phyloP scores from a whole-genome alignment of 1,139 yeast genomes.

The Hemisphaericaspora lyxosophila region DNA sequence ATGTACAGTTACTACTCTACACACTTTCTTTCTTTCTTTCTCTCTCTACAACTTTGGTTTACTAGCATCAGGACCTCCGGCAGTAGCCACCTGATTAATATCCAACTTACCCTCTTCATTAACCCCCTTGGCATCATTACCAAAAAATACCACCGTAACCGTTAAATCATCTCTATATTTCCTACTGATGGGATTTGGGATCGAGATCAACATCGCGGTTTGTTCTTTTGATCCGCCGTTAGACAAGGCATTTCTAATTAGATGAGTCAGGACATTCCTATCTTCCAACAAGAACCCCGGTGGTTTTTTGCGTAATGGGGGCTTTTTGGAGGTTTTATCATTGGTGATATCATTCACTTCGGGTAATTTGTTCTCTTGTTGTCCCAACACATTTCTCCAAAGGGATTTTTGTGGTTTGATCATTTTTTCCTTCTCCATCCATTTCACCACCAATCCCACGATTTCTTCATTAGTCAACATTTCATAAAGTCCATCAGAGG shows the following conservation, averaged over 20 bases:
- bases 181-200: constrained; percentile 92
- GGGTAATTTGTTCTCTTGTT: constrained; percentile 56
- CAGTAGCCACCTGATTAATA: constrained; percentile 57
- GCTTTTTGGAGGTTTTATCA: constrained; percentile 49
- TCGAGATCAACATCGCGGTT: constrained; percentile 82
- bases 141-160: constrained; percentile 92
- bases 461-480: constrained; percentile 90
- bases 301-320: constrained; percentile 39
- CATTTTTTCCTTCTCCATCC: constrained; percentile 83
- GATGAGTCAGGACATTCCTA: constrained; percentile 86
- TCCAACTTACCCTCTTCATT: constrained; percentile 52
- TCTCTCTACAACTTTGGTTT: constrained; percentile 47
- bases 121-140: constrained; percentile 47
- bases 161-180: constrained; percentile 93
- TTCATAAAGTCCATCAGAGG: constrained; percentile 92
- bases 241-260: constrained; percentile 89
- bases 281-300: constrained; percentile 68
- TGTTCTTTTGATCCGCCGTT: constrained; percentile 85
- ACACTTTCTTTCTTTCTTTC: background rate
- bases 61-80: constrained; percentile 49
- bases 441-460: constrained; percentile 85
- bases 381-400: constrained; percentile 45
- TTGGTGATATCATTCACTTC: constrained; percentile 61
- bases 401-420: constrained; percentile 52
- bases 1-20: too few species aligned